Conservation (phyloP, 805 yeast species). For the Tetrapisispora pingtungensis region DNA sequence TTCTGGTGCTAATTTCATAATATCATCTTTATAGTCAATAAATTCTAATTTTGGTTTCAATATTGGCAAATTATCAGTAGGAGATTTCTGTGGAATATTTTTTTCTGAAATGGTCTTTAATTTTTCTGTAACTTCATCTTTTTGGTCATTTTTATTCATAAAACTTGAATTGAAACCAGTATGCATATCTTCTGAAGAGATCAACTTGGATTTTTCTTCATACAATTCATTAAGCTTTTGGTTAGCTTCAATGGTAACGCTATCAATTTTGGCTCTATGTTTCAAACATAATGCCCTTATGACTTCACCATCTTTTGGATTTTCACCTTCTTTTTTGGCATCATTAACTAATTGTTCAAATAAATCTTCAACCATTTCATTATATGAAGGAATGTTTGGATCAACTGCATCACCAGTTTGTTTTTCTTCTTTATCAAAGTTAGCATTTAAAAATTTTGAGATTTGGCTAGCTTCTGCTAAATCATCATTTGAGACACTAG, state of each 20-base stretch:
- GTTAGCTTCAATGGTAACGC: slow-evolving; percentile 52
- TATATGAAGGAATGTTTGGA: slow-evolving; percentile 52
- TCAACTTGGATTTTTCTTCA: slow-evolving; percentile 62
- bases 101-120: slow-evolving; percentile 5
- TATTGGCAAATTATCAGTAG: slow-evolving; percentile 3
- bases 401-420: slow-evolving; percentile 38
- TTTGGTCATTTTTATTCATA: slow-evolving; percentile 44
- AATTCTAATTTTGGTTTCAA: slow-evolving; percentile 15
- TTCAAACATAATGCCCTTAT: slow-evolving; percentile 32
- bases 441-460: slow-evolving; percentile 35
- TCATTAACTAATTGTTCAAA: slow-evolving; percentile 67
- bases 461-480: slow-evolving; percentile 27
- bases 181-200: slow-evolving; percentile 82
- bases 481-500: slow-evolving; percentile 32
- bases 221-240: slow-evolving; percentile 57
- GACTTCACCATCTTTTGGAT: slow-evolving; percentile 32
- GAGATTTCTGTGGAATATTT: slow-evolving; percentile 6
- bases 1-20: slow-evolving; percentile 47
- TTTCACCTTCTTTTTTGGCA: slow-evolving; percentile 37
- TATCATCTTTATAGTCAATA: slow-evolving; percentile 33
- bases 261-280: slow-evolving; percentile 64
- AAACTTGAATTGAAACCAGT: slow-evolving; percentile 87
- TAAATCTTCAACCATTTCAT: slow-evolving; percentile 88
- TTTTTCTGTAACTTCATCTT: slow-evolving; percentile 9
- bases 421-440: slow-evolving; percentile 51